These are phyloP conservation scores for Aspergillus sclerotialis DNA, from an alignment of 2,329 filamentous ascomycete genomes.

Conservation along the genomic window DNA sequence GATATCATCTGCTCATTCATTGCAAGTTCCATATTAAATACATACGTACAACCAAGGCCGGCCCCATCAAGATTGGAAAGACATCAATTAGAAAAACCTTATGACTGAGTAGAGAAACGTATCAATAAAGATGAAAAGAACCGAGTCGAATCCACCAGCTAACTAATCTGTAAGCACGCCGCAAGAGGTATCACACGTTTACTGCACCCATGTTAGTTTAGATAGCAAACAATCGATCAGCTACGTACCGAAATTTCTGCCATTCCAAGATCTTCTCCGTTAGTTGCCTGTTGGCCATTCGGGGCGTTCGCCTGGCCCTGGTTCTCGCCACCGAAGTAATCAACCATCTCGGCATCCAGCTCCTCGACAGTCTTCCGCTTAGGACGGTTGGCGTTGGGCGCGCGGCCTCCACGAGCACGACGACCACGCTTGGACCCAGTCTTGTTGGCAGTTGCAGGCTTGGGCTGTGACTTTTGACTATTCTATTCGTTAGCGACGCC, in stretches of 20 bases:
- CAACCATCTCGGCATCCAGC: conserved; percentile 93
- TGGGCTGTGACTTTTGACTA: conserved; percentile 63
- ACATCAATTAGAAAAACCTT: too few relatives aligned
- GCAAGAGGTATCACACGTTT: conserved; percentile 8
- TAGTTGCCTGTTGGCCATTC: conserved; percentile 42
- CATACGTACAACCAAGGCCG: too few relatives aligned
- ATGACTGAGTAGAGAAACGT: too few relatives aligned
- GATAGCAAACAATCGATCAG: background rate
- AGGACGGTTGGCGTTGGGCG: conserved; percentile 57
- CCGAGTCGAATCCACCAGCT: too few relatives aligned
- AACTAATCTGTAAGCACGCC: too few relatives aligned
- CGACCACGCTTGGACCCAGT: conserved; percentile 44
- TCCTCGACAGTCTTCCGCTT: conserved; percentile 89
- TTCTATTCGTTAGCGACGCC: conserved; percentile 17
- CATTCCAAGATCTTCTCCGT: conserved; percentile 48
- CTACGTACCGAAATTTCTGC: conserved; percentile 49
- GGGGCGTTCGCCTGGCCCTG: conserved; percentile 35
- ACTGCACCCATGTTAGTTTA: conserved; percentile 6
- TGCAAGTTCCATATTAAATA: too few relatives aligned
- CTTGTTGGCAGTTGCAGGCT: conserved; percentile 73
- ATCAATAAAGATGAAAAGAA: too few relatives aligned
- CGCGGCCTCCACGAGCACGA: conserved; percentile 43
- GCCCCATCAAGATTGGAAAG: too few relatives aligned
- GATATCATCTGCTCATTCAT: too few relatives aligned
- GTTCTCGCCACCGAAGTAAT: conserved; percentile 64